A percentile compares a stretch with the other conserved stretches of the same genome.
Evolutionary conservation across 495 filamentous ascomycete genomes (phyloP).

Genomic region (Paragyromitra xinjiangensis): DNA sequence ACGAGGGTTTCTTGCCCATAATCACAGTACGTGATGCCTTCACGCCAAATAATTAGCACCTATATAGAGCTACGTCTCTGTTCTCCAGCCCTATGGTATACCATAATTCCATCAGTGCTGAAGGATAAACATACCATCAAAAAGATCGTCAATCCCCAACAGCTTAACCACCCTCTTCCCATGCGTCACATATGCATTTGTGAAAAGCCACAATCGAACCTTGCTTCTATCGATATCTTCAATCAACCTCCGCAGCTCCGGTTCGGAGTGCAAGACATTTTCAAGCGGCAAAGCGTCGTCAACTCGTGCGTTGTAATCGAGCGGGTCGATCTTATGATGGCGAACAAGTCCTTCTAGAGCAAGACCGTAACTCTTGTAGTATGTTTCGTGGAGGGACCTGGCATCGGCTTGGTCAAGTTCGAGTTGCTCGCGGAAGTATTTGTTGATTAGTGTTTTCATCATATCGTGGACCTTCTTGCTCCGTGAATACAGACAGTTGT

Average conservation of each 20-base stretch:
- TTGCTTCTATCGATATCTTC: constrained; percentile 76
- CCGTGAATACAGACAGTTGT: constrained; percentile 82
- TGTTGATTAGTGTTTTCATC: constrained; percentile 68
- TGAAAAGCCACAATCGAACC: constrained; percentile 91
- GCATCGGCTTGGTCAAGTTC: constrained; percentile 75
- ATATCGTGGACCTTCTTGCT: constrained; percentile 66
- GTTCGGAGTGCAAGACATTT: constrained; percentile 77
- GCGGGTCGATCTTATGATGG: constrained; percentile 92
- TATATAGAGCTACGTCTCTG: not conserved
- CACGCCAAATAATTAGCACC: not conserved
- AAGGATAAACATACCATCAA: constrained; percentile 62
- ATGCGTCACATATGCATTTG: constrained; percentile 94
- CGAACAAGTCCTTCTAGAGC: constrained; percentile 95
- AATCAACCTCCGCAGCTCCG: constrained; percentile 76
- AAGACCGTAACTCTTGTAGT: constrained; percentile 94
- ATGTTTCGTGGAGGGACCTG: constrained; percentile 80
- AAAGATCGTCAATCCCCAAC: constrained; percentile 82
- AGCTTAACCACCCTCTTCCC: constrained; percentile 81
- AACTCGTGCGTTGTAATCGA: constrained; percentile 93
- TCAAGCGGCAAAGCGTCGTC: constrained; percentile 95
- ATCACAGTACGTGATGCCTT: constrained; percentile 92
- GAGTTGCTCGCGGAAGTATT: constrained; percentile 55
- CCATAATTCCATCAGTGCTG: not conserved
- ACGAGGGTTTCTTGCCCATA: constrained; percentile 71
- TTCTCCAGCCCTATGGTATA: not conserved